Evolutionary conservation across 768 basidiomycete genomes (phyloP), one percentile per base, ranked within the genome.

Genomic region (Leccinum broughii): DNA sequence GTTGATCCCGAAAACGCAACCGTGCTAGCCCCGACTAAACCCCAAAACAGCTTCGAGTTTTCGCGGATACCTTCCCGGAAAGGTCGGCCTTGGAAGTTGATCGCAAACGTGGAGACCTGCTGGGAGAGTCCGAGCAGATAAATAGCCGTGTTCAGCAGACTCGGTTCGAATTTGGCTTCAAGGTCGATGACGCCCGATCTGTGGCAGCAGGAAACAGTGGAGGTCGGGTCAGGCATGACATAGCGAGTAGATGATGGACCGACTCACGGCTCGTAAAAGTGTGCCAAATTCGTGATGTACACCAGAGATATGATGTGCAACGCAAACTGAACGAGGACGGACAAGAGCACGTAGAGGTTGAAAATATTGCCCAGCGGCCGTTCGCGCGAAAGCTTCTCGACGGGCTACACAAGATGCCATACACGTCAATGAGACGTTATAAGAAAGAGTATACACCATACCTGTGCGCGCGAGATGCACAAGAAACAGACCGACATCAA

Each of bases 401-500:
- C 90, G n/a, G 97, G 94, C 95, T 98, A 66, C 82, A 93, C 89
- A 44, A 41, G 41, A 13, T 22, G n/a, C 13, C 17, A 37, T 5
- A 9, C 14, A 41, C 9, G 28, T 70, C 53, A 59, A 60, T 20
- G 7, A 59, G n/a, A 35, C 13, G 0, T 41, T 24, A 5, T 5
- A n/a, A 20, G 34, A n/a, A 26, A 6, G 22, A 4, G n/a, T 7
- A 13, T 57, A 39, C 7, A 54, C 69, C 85, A 39, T 66, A 95
- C 96, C 86, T 95, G 94, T 13, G 96, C 96, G 8, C 96, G 85
- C 32, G 96, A 99, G 60, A 99, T 98, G 73, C 95, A 98, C 72
- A 97, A 77, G 85, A 99, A 99, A 75, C 96, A 99, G 30, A 98
- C 92, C 30, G 92, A 95, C 95, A 99, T 97, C 70, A 98, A 80